A percentile compares a stretch with the other conserved stretches of the same genome.
phyloP scores from a whole-genome alignment of 805 yeast species.

The Nakazawaea ernobii region DNA sequence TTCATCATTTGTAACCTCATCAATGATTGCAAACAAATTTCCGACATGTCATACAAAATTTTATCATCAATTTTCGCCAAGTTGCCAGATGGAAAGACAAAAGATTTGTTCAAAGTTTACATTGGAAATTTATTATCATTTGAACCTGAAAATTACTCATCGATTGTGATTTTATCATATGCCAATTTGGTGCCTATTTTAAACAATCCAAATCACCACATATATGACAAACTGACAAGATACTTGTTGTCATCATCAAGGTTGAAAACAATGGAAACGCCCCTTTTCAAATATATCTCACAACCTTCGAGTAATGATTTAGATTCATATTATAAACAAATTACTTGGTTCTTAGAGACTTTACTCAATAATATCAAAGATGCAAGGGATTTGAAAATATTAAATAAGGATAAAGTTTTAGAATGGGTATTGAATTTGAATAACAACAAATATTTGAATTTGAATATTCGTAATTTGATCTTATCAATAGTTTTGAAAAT shows the following conservation, averaged over 20 bases:
- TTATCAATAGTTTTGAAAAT: conserved; percentile 38
- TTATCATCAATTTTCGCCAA: conserved; percentile 38
- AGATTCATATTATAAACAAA: conserved; percentile 48
- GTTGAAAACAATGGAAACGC: conserved; percentile 35
- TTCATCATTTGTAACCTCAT: conserved; percentile 43
- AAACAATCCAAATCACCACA: conserved; percentile 62
- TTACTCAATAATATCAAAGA: conserved; percentile 43
- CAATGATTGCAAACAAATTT: conserved; percentile 22
- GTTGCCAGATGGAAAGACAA: conserved; percentile 31
- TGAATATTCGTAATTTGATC: conserved; percentile 33
- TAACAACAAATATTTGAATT: conserved; percentile 40
- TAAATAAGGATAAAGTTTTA: conserved; percentile 49
- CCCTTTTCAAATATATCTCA: conserved; percentile 37
- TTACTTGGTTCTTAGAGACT: conserved; percentile 59
- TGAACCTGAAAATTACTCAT: conserved; percentile 22
- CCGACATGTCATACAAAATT: conserved; percentile 35
- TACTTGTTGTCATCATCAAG: conserved; percentile 58
- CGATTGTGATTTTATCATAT: conserved; percentile 48
- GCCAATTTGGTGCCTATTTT: conserved; percentile 54
- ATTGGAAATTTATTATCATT: conserved; percentile 36
- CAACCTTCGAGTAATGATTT: conserved; percentile 29
- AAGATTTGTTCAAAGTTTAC: conserved; percentile 42
- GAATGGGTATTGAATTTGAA: conserved; percentile 61
- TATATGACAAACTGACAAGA: conserved; percentile 66
- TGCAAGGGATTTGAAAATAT: conserved; percentile 44